A percentile compares a stretch with the other conserved stretches of the same genome.
Conservation (phyloP, 176 grass and related monocot species). For the Oryza glaberrima region DNA sequence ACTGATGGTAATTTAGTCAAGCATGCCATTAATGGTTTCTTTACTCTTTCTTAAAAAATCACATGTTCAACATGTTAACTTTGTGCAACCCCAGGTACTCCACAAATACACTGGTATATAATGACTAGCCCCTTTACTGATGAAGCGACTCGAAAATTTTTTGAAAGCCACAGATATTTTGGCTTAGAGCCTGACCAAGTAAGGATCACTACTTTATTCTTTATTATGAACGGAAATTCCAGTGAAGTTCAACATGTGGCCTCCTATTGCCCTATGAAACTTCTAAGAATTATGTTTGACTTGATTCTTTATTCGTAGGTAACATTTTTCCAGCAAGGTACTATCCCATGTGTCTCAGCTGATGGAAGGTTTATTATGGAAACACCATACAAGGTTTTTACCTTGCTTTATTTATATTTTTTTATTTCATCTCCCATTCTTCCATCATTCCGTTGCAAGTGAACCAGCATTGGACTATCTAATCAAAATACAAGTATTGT, state of each 20-base stretch:
- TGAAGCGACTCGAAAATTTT: conserved; percentile 69
- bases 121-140: conserved; percentile 95
- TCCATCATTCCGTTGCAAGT: background rate
- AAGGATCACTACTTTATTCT: conserved; percentile 33
- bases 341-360: conserved; percentile 80
- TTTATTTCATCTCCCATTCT: background rate
- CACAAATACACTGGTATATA: conserved; percentile 88
- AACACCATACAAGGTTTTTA: conserved; percentile 70
- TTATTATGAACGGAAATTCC: background rate
- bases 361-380: conserved; percentile 96
- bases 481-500: background rate
- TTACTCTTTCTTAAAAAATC: background rate
- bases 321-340: conserved; percentile 85
- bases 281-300: conserved; percentile 16
- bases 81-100: conserved; percentile 45
- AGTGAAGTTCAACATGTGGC: background rate
- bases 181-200: conserved; percentile 85
- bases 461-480: background rate
- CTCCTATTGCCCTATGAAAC: conserved; percentile 9
- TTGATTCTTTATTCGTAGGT: conserved; percentile 51
- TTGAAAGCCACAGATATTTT: conserved; percentile 82
- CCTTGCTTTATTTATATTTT: background rate
- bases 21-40: background rate
- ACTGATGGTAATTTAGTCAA: conserved; percentile 59
- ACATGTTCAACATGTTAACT: background rate